Percentiles rank a stretch among this genome's conserved stretches.
Conservation (phyloP, 805 yeast species). For the Ogataea dorogensis region DNA sequence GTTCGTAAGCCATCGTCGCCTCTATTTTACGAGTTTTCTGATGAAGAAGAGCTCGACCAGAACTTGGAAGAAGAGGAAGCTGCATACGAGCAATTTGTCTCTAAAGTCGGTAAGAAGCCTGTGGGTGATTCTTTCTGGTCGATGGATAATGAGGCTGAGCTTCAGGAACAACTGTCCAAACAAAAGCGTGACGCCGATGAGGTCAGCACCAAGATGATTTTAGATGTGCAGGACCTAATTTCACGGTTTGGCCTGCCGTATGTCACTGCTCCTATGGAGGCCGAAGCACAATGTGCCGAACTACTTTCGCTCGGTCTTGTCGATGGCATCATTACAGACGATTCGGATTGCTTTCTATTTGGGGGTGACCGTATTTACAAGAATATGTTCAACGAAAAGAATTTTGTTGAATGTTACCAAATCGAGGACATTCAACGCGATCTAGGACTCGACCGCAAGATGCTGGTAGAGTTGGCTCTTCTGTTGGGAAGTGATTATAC, state of each 20-base stretch:
- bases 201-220: slow-evolving; percentile 80
- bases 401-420: slow-evolving; percentile 83
- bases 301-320: slow-evolving; percentile 66
- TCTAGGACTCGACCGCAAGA: slow-evolving; percentile 61
- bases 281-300: slow-evolving; percentile 97
- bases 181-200: slow-evolving; percentile 89
- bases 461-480: slow-evolving; percentile 77
- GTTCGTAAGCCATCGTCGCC: too few species aligned
- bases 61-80: slow-evolving; percentile 67
- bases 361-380: slow-evolving; percentile 85
- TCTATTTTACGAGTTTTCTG: slow-evolving; percentile 64
- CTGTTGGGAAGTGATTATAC: slow-evolving; percentile 94
- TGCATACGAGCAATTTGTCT: slow-evolving; percentile 66
- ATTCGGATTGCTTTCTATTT: slow-evolving; percentile 92
- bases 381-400: slow-evolving; percentile 91
- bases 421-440: slow-evolving; percentile 55
- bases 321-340: slow-evolving; percentile 96
- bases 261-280: slow-evolving; percentile 97
- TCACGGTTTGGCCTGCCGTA: slow-evolving; percentile 91
- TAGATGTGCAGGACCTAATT: slow-evolving; percentile 85
- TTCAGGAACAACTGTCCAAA: slow-evolving; percentile 61
- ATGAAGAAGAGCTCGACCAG: slow-evolving; percentile 70
- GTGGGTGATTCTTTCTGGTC: slow-evolving; percentile 28
- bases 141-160: slow-evolving; percentile 41
- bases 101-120: slow-evolving; percentile 26